These are phyloP conservation scores for Trichosporon ovoides DNA, from an alignment of 1,284 basidiomycete species.

Conservation along the genomic window DNA sequence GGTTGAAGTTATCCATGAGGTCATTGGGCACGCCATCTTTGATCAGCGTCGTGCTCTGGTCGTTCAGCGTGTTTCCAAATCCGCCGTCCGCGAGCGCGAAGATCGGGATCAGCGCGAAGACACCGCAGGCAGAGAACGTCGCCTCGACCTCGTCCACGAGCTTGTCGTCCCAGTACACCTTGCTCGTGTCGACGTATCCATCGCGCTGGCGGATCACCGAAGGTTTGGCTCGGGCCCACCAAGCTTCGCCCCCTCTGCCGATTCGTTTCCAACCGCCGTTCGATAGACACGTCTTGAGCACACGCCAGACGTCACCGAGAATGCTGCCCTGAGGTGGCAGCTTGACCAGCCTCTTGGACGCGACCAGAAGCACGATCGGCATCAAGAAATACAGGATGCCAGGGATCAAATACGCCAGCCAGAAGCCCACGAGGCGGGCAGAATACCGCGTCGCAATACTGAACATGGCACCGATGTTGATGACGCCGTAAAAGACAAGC, in stretches of 20 bases:
- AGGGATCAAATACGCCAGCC: slow-evolving; percentile 51
- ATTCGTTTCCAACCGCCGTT: slow-evolving; percentile 32
- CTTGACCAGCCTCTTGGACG: slow-evolving; percentile 29
- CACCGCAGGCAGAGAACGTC: slow-evolving; percentile 50
- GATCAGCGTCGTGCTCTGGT: slow-evolving; percentile 48
- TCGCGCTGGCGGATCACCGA: slow-evolving; percentile 34
- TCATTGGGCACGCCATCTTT: slow-evolving; percentile 52
- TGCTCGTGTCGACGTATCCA: slow-evolving; percentile 35
- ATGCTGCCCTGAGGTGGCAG: slow-evolving; percentile 52
- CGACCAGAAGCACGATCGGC: slow-evolving; percentile 28
- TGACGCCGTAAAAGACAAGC: slow-evolving; percentile 39
- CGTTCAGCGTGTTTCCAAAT: slow-evolving; percentile 39
- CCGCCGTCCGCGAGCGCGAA: slow-evolving; percentile 49
- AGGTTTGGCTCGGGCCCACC: slow-evolving; percentile 51
- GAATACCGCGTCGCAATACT: slow-evolving; percentile 41
- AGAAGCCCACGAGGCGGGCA: slow-evolving; percentile 47
- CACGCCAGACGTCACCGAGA: slow-evolving; percentile 42
- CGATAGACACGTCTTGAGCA: slow-evolving; percentile 27
- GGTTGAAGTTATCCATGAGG: slow-evolving; percentile 51
- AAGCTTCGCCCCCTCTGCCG: slow-evolving; percentile 38
- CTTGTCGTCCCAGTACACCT: slow-evolving; percentile 51
- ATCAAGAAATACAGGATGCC: slow-evolving; percentile 51
- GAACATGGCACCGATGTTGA: slow-evolving; percentile 48
- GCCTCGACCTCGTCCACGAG: slow-evolving; percentile 52
- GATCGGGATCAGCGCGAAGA: slow-evolving; percentile 51